These are phyloP conservation scores for Lyophyllum atratum DNA, from an alignment of 768 basidiomycete species.

Conservation along the genomic window DNA sequence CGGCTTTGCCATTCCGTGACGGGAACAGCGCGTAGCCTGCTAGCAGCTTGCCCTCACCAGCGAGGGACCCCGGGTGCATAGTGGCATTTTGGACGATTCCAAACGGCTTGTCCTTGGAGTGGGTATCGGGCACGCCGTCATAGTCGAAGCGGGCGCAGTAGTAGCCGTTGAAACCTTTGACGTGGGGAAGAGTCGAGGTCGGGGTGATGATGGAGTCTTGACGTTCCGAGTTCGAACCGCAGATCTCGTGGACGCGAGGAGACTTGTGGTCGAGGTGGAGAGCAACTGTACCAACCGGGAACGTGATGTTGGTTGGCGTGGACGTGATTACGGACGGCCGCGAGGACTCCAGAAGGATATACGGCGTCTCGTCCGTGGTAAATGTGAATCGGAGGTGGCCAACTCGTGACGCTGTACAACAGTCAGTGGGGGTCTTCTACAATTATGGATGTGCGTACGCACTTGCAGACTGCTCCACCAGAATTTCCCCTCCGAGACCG, in stretches of 20 bases:
- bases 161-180: conserved; percentile 51
- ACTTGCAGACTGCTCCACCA: conserved; percentile 67
- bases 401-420: conserved; percentile 63
- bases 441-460: conserved; percentile 24
- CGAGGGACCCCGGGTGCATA: conserved; percentile 24
- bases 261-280: conserved; percentile 30
- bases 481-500: conserved; percentile 48
- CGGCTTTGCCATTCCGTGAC: conserved; percentile 31
- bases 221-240: conserved; percentile 65
- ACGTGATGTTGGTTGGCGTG: conserved; percentile 46
- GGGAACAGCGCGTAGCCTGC: conserved; percentile 55
- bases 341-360: conserved; percentile 68
- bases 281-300: conserved; percentile 51
- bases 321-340: conserved; percentile 63
- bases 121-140: conserved; percentile 15
- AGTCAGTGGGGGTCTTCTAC: background rate
- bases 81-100: conserved; percentile 54
- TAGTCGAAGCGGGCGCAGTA: conserved; percentile 62
- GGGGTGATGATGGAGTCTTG: conserved; percentile 75
- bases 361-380: conserved; percentile 40
- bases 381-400: conserved; percentile 77
- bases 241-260: conserved; percentile 47
- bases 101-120: conserved; percentile 27
- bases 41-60: conserved; percentile 44
- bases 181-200: conserved; percentile 35